phyloP scores from a whole-genome alignment of 345 rosid genomes.

The Alliaria petiolata region DNA sequence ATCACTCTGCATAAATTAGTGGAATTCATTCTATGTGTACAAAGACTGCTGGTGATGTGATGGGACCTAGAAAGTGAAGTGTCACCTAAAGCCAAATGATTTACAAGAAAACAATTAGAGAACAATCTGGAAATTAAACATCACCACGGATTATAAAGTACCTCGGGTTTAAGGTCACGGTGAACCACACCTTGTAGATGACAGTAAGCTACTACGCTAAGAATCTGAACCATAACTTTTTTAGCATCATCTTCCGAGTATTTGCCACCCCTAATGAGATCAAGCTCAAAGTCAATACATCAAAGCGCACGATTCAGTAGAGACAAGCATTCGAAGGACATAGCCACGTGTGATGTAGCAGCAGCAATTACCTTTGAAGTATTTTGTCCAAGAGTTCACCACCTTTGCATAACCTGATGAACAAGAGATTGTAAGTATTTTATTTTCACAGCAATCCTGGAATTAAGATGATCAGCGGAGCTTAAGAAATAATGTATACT shows the following conservation, averaged over 20 bases:
- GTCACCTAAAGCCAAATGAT: slow-evolving; percentile 23
- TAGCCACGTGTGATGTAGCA: slow-evolving; percentile 6
- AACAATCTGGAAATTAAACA: not conserved
- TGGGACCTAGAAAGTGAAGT: slow-evolving; percentile 33
- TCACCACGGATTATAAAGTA: slow-evolving; percentile 25
- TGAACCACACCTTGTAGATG: slow-evolving; percentile 99
- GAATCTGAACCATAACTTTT: slow-evolving; percentile 82
- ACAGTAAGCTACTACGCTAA: slow-evolving; percentile 83
- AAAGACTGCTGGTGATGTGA: slow-evolving; percentile 16
- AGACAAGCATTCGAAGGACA: not conserved
- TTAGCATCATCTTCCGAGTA: slow-evolving; percentile 96
- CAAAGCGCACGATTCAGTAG: slow-evolving; percentile 16
- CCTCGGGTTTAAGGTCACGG: slow-evolving; percentile 99
- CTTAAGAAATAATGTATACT: slow-evolving; percentile 23
- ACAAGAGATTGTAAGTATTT: not conserved
- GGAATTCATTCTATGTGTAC: slow-evolving; percentile 15
- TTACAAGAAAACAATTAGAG: not conserved
- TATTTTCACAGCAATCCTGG: no score
- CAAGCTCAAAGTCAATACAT: slow-evolving; percentile 16
- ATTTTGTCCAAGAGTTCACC: slow-evolving; percentile 93
- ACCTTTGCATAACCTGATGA: slow-evolving; percentile 83
- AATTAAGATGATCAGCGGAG: not conserved
- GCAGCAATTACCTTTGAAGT: slow-evolving; percentile 78
- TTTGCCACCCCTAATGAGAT: slow-evolving; percentile 76
- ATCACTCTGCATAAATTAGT: slow-evolving; percentile 15